A percentile compares a stretch with the other conserved stretches of the same genome.
These are phyloP conservation scores for Ochromonas danica DNA, from an alignment of 108 stramenopile genomes.

Conservation along the genomic window DNA sequence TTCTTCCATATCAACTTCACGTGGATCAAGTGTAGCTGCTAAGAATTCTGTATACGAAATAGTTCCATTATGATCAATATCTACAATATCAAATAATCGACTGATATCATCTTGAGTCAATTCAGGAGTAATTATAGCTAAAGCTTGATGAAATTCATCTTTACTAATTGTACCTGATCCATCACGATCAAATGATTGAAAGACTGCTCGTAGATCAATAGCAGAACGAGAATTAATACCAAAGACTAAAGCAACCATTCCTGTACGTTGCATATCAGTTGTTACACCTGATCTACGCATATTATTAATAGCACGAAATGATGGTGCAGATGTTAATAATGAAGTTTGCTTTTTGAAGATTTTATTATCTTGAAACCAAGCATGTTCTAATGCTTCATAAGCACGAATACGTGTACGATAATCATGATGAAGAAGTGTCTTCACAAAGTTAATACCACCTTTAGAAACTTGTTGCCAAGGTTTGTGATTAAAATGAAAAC, in stretches of 20 bases:
- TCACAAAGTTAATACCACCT: background rate
- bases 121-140: background rate
- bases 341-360: background rate
- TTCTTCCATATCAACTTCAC: conserved; percentile 30
- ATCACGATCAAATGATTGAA: conserved; percentile 24
- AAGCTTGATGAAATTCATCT: conserved; percentile 16
- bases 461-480: conserved; percentile 16
- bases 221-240: background rate
- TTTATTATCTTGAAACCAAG: conserved; percentile 16
- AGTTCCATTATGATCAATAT: background rate
- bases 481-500: conserved; percentile 18
- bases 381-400: conserved; percentile 7
- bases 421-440: conserved; percentile 19
- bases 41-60: conserved; percentile 35
- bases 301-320: background rate
- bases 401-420: background rate
- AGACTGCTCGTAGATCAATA: background rate
- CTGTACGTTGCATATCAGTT: background rate
- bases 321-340: background rate
- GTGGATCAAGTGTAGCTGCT: conserved; percentile 26
- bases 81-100: background rate
- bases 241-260: conserved; percentile 34
- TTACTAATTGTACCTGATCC: background rate
- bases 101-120: conserved; percentile 4
- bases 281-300: background rate